Conservation (phyloP, 148 eudicot genomes). For the Camellia sinensis region DNA sequence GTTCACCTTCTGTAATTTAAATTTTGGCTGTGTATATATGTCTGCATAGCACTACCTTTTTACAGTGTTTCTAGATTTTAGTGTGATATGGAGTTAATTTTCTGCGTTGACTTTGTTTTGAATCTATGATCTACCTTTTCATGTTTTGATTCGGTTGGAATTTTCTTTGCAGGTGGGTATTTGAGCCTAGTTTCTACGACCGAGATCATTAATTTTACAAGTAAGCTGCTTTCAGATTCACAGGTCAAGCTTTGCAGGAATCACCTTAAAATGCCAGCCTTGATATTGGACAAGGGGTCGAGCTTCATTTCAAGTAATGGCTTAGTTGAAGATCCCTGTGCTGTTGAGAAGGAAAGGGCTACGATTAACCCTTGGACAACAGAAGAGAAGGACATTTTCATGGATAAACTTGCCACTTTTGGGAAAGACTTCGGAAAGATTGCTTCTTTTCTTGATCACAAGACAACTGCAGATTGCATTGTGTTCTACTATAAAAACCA, state of each 20-base stretch:
- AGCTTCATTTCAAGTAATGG: constrained; percentile 70
- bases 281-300: constrained; percentile 70
- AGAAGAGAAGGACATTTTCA: constrained; percentile 67
- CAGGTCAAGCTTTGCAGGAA: constrained; percentile 44
- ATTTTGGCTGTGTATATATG: neutral
- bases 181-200: constrained; percentile 41
- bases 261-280: constrained; percentile 75
- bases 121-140: neutral
- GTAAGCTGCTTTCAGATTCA: constrained; percentile 57
- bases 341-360: constrained; percentile 73
- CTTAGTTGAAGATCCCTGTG: constrained; percentile 75
- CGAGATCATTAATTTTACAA: constrained; percentile 43
- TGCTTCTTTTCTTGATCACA: constrained; percentile 74
- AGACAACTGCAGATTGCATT: constrained; percentile 82
- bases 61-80: too few species aligned
- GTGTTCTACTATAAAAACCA: constrained; percentile 95
- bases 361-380: constrained; percentile 70
- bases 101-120: neutral
- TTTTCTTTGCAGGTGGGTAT: constrained; percentile 48
- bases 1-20: neutral
- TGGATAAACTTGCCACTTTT: constrained; percentile 55
- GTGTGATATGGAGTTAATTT: neutral
- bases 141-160: neutral
- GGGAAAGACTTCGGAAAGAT: constrained; percentile 85
- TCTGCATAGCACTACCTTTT: neutral